Conservation (phyloP, 2,329 filamentous ascomycete genomes). For the Ceratocystis huliohia region DNA sequence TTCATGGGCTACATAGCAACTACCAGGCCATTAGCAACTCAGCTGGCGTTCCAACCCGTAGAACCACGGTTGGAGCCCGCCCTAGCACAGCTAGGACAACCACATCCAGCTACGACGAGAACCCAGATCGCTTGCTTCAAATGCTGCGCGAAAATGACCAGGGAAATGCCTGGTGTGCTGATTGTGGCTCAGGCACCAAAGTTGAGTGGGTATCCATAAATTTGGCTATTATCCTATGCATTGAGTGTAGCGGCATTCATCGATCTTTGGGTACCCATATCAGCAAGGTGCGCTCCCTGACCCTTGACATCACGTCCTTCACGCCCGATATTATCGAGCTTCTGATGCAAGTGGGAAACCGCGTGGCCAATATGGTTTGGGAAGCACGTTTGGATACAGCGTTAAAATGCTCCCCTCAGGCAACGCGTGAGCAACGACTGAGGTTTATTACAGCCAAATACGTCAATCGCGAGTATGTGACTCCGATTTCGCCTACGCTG, state of each 20-base stretch:
- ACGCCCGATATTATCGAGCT: conserved; percentile 95
- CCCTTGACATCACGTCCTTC: conserved; percentile 89
- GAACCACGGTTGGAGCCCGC: conserved; percentile 82
- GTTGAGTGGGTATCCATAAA: conserved; percentile 99
- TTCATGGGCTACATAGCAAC: conserved; percentile 42
- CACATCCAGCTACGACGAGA: conserved; percentile 65
- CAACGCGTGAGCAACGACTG: conserved; percentile 80
- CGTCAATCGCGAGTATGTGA: conserved; percentile 68
- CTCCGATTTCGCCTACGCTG: conserved; percentile 60
- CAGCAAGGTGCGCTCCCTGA: conserved; percentile 90
- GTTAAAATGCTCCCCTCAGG: conserved; percentile 60
- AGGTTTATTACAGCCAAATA: conserved; percentile 95
- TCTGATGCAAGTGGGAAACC: conserved; percentile 79
- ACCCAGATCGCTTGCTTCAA: conserved; percentile 74
- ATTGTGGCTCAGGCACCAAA: conserved; percentile 82
- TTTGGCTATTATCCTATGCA: conserved; percentile 87
- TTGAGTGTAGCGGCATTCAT: conserved; percentile 96
- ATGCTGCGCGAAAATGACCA: conserved; percentile 80
- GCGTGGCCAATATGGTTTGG: conserved; percentile 93
- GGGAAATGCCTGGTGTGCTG: conserved; percentile 85
- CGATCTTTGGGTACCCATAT: conserved; percentile 93
- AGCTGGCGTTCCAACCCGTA: conserved; percentile 54
- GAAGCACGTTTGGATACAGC: conserved; percentile 68
- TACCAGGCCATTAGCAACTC: conserved; percentile 35
- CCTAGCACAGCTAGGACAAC: conserved; percentile 57